Percentiles rank a stretch among this genome's conserved stretches.
phyloP scores from a whole-genome alignment of 148 eudicot species.

The Cornus controversa region DNA sequence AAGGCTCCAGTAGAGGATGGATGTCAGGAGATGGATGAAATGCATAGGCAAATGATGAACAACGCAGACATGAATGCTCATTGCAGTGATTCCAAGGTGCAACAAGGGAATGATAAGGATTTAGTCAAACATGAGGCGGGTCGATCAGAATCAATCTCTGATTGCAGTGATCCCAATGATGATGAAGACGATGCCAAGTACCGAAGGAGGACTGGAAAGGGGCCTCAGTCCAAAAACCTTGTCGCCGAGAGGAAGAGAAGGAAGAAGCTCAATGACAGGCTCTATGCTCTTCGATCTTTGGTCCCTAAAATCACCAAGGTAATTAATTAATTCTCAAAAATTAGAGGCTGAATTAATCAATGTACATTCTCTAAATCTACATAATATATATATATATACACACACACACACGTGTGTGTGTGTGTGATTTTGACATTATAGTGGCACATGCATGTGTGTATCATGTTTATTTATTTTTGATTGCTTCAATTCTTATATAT shows the following conservation, averaged over 20 bases:
- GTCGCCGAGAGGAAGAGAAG: constrained; percentile 88
- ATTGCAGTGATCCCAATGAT: constrained; percentile 63
- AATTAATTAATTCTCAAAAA: too few relatives aligned
- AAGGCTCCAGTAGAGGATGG: constrained; percentile 24
- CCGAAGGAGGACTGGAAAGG: constrained; percentile 63
- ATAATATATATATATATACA: too few relatives aligned
- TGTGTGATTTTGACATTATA: too few relatives aligned
- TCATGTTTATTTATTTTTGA: too few relatives aligned
- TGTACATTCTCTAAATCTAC: too few relatives aligned
- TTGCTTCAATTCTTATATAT: too few relatives aligned
- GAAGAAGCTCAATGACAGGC: constrained; percentile 87
- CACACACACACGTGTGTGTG: too few relatives aligned
- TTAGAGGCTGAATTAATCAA: too few relatives aligned
- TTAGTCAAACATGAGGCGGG: constrained; percentile 33
- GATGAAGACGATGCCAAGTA: constrained; percentile 82
- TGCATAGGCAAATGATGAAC: constrained; percentile 24
- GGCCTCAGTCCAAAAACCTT: constrained; percentile 79
- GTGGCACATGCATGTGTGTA: too few relatives aligned
- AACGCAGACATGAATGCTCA: constrained; percentile 19
- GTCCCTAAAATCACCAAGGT: constrained; percentile 97
- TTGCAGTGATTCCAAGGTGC: constrained; percentile 30
- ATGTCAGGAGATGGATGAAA: constrained; percentile 35
- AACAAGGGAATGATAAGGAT: constrained; percentile 44
- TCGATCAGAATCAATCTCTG: constrained; percentile 63
- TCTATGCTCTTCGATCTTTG: constrained; percentile 70